A percentile compares a stretch with the other conserved stretches of the same genome.
These are phyloP conservation scores for Whalleya microplaca DNA, from an alignment of 2,329 filamentous ascomycete species.

Conservation along the genomic window DNA sequence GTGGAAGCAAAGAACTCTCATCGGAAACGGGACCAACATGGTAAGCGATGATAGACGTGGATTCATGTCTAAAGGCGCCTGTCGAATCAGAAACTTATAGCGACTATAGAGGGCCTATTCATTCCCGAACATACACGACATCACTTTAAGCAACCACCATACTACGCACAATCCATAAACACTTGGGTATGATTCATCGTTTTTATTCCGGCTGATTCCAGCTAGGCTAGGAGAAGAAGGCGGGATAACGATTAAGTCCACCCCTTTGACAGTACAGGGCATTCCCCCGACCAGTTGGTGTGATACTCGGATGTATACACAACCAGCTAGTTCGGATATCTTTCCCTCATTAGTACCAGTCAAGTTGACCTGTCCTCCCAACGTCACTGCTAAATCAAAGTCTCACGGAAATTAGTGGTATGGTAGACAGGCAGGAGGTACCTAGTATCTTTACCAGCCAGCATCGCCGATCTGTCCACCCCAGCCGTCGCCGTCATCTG, in stretches of 20 bases:
- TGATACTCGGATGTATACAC: constrained; percentile 12
- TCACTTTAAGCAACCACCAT: not conserved
- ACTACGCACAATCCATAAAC: not conserved
- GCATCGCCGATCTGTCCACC: not conserved
- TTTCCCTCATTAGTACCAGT: constrained; percentile 99
- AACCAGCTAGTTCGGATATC: constrained; percentile 71
- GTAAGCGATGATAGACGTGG: too few relatives aligned
- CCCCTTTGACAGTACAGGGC: constrained; percentile 90
- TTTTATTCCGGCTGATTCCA: constrained; percentile 15
- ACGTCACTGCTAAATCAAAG: constrained; percentile 32
- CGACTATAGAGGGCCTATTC: too few relatives aligned
- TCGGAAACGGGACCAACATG: too few relatives aligned
- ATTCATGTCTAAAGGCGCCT: too few relatives aligned
- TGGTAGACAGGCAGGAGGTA: constrained; percentile 26
- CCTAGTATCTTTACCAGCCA: constrained; percentile 12
- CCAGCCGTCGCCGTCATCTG: too few relatives aligned
- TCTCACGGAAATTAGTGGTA: constrained; percentile 16
- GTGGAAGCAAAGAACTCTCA: too few relatives aligned
- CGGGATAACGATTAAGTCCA: constrained; percentile 89
- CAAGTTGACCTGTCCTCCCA: constrained; percentile 59
- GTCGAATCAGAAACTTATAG: too few relatives aligned
- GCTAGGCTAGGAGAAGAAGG: constrained; percentile 35
- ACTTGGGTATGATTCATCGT: not conserved
- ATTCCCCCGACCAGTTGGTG: constrained; percentile 73
- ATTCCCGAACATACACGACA: not conserved